Evolutionary conservation across 495 filamentous ascomycete genomes (phyloP).

Genomic region (Acidomyces sp.): DNA sequence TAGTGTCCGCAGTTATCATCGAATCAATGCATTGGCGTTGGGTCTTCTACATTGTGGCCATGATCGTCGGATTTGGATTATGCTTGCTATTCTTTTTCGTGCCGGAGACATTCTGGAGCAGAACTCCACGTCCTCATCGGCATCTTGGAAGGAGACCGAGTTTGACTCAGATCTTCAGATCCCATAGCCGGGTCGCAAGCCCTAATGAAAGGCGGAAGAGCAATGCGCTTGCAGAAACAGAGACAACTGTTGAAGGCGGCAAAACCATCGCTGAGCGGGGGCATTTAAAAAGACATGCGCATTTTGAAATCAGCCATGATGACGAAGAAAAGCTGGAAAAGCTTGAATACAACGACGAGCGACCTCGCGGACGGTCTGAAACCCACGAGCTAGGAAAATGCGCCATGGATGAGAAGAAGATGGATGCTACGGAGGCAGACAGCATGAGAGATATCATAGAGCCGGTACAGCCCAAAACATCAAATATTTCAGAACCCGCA

Average conservation of each 20-base stretch:
- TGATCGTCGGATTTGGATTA: slow-evolving; percentile 64
- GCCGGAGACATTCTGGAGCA: slow-evolving; percentile 94
- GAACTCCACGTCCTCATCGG: slow-evolving; percentile 54
- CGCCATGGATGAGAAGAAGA: neutral
- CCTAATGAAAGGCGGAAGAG: slow-evolving; percentile 3
- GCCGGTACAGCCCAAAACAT: neutral
- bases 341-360: neutral
- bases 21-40: slow-evolving; percentile 59
- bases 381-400: no score
- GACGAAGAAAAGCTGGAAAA: slow-evolving; percentile 2
- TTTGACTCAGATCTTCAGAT: neutral
- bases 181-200: slow-evolving; percentile 3
- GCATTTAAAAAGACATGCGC: slow-evolving; percentile 8
- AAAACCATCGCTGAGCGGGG: neutral
- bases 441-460: no score
- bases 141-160: slow-evolving; percentile 14
- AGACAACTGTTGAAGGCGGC: neutral
- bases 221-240: neutral
- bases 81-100: slow-evolving; percentile 76
- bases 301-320: slow-evolving; percentile 9
- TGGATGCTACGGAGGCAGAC: neutral
- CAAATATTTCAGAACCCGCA: neutral
- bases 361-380: neutral
- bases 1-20: slow-evolving; percentile 81
- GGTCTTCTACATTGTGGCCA: slow-evolving; percentile 56